Evolutionary conservation across 2,329 filamentous ascomycete species (phyloP).

Genomic region (Aspergillus uvarum): DNA sequence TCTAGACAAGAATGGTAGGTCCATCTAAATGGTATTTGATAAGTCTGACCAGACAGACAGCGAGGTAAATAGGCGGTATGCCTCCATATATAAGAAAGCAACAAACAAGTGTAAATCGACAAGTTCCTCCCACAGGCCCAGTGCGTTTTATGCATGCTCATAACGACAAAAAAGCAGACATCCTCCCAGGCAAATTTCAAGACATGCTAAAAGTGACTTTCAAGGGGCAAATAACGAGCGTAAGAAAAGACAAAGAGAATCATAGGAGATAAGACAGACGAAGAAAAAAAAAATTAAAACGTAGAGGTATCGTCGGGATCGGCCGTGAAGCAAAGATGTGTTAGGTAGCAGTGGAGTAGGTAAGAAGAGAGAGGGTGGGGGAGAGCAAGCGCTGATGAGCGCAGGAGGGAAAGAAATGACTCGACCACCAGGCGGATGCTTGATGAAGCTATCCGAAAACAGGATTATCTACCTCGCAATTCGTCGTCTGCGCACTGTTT

Average conservation of each 20-base stretch:
- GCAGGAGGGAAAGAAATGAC: background rate
- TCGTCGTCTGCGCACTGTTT: conserved; percentile 22
- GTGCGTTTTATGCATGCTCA: conserved; percentile 10
- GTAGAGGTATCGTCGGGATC: conserved; percentile 20
- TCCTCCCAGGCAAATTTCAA: conserved; percentile 7
- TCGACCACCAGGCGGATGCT: no score
- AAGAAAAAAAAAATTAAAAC: conserved; percentile 9
- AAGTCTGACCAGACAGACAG: background rate
- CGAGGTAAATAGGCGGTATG: background rate
- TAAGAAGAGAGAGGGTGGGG: background rate
- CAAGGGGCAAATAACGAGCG: background rate
- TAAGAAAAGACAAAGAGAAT: background rate
- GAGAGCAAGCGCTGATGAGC: background rate
- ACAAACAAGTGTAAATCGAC: background rate
- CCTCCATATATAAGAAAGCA: background rate
- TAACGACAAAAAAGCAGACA: conserved; percentile 3
- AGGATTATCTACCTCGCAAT: conserved; percentile 12
- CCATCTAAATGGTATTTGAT: background rate
- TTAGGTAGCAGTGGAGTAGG: background rate
- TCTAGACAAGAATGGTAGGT: no score
- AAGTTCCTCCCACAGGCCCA: background rate
- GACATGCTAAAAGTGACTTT: conserved; percentile 3
- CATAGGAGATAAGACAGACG: conserved; percentile 19
- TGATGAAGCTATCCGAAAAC: background rate
- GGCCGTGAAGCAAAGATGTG: conserved; percentile 11